Conservation (phyloP, 116 monocot species). For the Papilionanthe hybrid region DNA sequence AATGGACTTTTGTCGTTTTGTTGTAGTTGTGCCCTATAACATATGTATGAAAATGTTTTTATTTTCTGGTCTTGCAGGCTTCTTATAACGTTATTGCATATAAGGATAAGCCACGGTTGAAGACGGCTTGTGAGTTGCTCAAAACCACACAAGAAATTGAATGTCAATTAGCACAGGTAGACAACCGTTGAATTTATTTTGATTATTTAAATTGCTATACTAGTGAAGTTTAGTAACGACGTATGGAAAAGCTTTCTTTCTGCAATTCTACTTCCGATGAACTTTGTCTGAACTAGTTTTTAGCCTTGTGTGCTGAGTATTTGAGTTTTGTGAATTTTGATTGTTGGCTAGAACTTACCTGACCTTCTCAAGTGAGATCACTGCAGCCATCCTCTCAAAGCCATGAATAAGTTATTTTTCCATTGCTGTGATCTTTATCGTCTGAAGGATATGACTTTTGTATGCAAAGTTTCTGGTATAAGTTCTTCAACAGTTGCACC, state of each 20-base stretch:
- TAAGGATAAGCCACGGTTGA: constrained; percentile 80
- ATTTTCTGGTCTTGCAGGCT: constrained; percentile 3
- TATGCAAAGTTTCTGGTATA: no score
- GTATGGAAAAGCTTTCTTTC: not conserved
- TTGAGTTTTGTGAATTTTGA: no score
- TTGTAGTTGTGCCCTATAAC: not conserved
- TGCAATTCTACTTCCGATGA: not conserved
- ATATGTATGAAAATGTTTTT: not conserved
- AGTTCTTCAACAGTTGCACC: no score
- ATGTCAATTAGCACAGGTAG: constrained; percentile 52
- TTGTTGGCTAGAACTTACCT: no score
- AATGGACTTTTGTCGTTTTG: not conserved
- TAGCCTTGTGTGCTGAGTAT: no score
- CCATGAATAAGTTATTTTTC: no score
- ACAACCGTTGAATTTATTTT: not conserved
- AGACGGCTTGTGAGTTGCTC: constrained; percentile 71
- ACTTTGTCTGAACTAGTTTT: not conserved
- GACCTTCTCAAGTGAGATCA: no score
- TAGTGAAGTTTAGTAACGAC: not conserved
- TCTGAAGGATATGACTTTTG: no score
- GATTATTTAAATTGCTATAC: not conserved
- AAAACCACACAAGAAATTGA: constrained; percentile 76
- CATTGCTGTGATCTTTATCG: no score
- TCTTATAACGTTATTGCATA: constrained; percentile 69
- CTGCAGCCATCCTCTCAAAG: no score